phyloP scores from a whole-genome alignment of 306 rosid genomes.

The Inga oerstediana region DNA sequence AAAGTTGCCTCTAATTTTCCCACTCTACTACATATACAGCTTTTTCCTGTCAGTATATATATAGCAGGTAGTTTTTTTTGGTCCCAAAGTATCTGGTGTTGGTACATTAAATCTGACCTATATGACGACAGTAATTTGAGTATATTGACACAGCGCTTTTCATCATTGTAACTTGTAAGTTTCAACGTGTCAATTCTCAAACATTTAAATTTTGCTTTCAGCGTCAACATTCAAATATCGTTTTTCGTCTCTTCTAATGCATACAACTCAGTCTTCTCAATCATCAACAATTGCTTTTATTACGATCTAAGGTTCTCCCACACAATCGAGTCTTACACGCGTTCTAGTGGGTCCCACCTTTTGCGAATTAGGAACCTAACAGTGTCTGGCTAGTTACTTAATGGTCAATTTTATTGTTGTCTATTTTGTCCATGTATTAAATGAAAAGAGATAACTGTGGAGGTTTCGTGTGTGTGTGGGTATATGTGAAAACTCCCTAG shows the following conservation, averaged over 20 bases:
- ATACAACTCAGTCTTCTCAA: not conserved
- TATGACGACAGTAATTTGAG: not conserved
- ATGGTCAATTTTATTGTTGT: not conserved
- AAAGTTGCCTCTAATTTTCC: not conserved
- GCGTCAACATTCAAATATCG: not conserved
- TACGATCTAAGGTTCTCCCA: not conserved
- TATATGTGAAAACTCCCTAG: not conserved
- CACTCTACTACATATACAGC: not conserved
- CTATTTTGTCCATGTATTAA: not conserved
- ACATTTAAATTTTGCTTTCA: not conserved
- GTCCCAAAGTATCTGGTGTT: too few relatives aligned
- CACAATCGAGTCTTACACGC: not conserved
- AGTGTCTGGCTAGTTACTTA: not conserved
- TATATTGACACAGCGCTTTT: not conserved
- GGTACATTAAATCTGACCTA: too few relatives aligned
- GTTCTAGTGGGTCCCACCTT: slow-evolving; percentile 4
- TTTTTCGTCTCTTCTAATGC: slow-evolving; percentile 7
- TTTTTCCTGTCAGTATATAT: too few relatives aligned
- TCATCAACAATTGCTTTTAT: not conserved
- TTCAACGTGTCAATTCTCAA: not conserved
- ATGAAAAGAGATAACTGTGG: not conserved
- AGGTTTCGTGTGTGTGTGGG: not conserved
- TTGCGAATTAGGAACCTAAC: not conserved
- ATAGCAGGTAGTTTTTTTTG: too few relatives aligned
- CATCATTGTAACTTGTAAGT: not conserved